Evolutionary conservation across 2,329 filamentous ascomycete species (phyloP).

Genomic region (Cladobotryum protrusum): DNA sequence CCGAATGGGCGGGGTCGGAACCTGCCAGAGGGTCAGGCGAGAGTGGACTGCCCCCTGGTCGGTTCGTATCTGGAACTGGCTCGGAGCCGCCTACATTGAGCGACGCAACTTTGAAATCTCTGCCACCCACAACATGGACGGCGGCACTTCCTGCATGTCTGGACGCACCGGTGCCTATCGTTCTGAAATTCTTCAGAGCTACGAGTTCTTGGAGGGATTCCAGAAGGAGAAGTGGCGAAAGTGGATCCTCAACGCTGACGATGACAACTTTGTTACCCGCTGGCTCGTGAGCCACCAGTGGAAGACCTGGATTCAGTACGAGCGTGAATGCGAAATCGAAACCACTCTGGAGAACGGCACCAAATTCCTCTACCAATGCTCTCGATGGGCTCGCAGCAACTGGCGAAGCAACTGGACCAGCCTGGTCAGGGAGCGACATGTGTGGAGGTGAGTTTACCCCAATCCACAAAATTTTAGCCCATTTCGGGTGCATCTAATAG

Average conservation of each 20-base stretch:
- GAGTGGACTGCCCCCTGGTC: conserved; percentile 53
- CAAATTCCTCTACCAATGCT: conserved; percentile 89
- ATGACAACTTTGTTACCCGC: conserved; percentile 96
- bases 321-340: conserved; percentile 82
- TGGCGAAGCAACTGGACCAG: conserved; percentile 96
- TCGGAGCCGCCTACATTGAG: conserved; percentile 87
- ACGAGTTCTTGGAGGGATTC: conserved; percentile 81
- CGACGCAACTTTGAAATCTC: conserved; percentile 95
- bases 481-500: conserved; percentile 5
- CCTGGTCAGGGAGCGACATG: conserved; percentile 72
- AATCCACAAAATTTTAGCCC: not conserved
- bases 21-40: conserved; percentile 78
- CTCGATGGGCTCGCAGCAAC: conserved; percentile 93
- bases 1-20: conserved; percentile 82
- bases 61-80: conserved; percentile 73
- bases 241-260: conserved; percentile 89
- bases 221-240: conserved; percentile 85
- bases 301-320: conserved; percentile 95
- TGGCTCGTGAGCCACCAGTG: conserved; percentile 90
- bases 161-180: conserved; percentile 90
- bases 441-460: conserved; percentile 68
- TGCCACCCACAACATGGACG: conserved; percentile 89
- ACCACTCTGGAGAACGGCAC: conserved; percentile 85
- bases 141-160: conserved; percentile 93
- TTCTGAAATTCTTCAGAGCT: conserved; percentile 77